Evolutionary conservation across 108 stramenopile genomes (phyloP).

Genomic region (Conticribra guillardii): DNA sequence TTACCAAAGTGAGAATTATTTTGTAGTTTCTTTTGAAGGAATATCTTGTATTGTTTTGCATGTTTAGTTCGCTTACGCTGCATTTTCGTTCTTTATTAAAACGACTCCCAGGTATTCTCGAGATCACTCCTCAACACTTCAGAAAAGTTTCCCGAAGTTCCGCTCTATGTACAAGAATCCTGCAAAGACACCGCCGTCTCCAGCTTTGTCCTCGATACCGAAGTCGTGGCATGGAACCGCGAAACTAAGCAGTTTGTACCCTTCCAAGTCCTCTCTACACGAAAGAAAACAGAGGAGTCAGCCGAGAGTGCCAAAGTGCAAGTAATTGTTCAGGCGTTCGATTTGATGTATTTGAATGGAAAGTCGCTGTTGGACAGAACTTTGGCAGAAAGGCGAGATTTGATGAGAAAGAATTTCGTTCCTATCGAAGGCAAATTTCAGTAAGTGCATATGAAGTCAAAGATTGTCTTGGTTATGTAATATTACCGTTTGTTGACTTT

Average conservation of each 20-base stretch:
- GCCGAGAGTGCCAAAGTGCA: conserved; percentile 91
- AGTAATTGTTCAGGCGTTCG: conserved; percentile 98
- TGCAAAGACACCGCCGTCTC: conserved; percentile 47
- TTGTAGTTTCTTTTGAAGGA: not conserved
- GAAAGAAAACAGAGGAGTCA: conserved; percentile 89
- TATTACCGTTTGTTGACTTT: not conserved
- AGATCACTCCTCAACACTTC: conserved; percentile 94
- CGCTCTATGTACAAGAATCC: conserved; percentile 85
- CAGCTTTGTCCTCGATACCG: conserved; percentile 96
- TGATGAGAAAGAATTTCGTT: conserved; percentile 84
- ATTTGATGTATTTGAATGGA: conserved; percentile 98
- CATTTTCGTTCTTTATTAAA: no score
- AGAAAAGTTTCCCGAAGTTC: conserved; percentile 96
- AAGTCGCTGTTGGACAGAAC: conserved; percentile 81
- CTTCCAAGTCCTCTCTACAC: conserved; percentile 85
- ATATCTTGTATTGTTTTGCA: no score
- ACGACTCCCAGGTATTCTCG: conserved; percentile 76
- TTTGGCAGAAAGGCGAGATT: conserved; percentile 81
- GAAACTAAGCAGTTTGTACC: conserved; percentile 84
- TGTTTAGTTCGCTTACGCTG: no score
- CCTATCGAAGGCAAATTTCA: conserved; percentile 91
- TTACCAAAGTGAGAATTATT: conserved; percentile 49
- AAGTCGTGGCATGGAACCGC: conserved; percentile 95
- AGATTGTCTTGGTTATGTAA: no score
- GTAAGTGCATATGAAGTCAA: no score